Evolutionary conservation across 2,329 filamentous ascomycete genomes (phyloP), one percentile per base, ranked within the genome.

Genomic region (Trichophyton verrucosum): DNA sequence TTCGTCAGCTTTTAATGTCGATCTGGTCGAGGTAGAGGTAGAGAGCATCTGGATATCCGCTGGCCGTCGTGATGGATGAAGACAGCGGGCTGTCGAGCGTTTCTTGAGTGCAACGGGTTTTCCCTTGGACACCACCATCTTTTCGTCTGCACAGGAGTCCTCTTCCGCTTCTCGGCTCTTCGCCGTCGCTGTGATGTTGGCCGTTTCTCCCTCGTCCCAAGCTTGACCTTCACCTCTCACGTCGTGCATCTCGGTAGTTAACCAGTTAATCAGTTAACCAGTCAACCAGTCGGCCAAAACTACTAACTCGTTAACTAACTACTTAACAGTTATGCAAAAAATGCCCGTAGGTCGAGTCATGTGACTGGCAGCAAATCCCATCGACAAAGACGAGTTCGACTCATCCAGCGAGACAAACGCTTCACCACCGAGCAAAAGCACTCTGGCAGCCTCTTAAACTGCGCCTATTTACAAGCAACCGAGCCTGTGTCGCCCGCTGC

Each of bases 1-100:
- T 17, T 44, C 2, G 13, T 17, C 13, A 8, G 15, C n/a, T 9
- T 15, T 44, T 8, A 15, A 33, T 15, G 40, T 0, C 9, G 24
- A 38, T 13, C 33, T 27, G 57, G 49, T 24, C n/a, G 27, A 6
- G 24, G 49, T 11, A 30, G 49, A 53, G 22, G 24, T 20, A n/a
- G 27, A n/a, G 49, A 17, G 57, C 15, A 65, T 15, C 38, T 65
- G 59, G 33, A 65, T 49, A n/a, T 64, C 62, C 57, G 64, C 64
- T 9, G 38, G 8, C 20, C 36, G 56, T 2, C 53, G 53, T 33
- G 60, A 61, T 44, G 64, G 61, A 36, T 62, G 60, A 15, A 63
- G 57, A 33, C 58, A 44, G 47, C 51, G 38, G 8, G 56, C 60
- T 15, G 24, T 40, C 36, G n/a, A 44, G 3, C 11, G 49, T 24